Conservation (phyloP, 208 protist species). For the Trypanosoma conorhini region DNA sequence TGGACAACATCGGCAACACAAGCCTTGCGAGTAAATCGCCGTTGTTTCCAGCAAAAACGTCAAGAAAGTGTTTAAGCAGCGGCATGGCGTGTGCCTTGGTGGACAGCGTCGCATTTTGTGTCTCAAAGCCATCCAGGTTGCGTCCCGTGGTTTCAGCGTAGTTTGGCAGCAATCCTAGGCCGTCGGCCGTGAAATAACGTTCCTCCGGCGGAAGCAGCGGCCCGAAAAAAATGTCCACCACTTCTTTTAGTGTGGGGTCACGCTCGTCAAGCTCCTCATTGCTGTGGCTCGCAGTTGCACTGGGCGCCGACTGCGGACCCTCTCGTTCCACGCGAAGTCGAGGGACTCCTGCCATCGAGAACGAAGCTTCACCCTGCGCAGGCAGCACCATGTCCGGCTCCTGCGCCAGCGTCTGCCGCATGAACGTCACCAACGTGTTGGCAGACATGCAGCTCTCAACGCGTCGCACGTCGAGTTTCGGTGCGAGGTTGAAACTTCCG, state of each 20-base stretch:
- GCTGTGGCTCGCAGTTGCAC: background rate
- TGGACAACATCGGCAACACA: constrained; percentile 44
- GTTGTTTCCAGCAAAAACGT: constrained; percentile 32
- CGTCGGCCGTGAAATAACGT: constrained; percentile 44
- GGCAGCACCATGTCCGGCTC: constrained; percentile 22
- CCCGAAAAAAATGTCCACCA: constrained; percentile 29
- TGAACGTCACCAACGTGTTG: constrained; percentile 41
- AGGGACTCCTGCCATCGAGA: background rate
- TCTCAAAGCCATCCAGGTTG: constrained; percentile 25
- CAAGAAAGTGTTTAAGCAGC: constrained; percentile 52
- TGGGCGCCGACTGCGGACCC: background rate
- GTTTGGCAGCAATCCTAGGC: constrained; percentile 53
- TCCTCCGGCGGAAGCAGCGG: constrained; percentile 18
- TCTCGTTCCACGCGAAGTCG: background rate
- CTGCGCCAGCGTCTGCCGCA: constrained; percentile 33
- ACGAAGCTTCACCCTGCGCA: background rate
- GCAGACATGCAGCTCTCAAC: constrained; percentile 60
- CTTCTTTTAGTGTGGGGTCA: constrained; percentile 16
- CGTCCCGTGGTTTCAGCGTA: constrained; percentile 29
- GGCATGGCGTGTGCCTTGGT: constrained; percentile 22
- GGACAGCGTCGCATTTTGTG: constrained; percentile 22
- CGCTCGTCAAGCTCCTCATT: constrained; percentile 1
- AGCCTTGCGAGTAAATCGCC: constrained; percentile 50
- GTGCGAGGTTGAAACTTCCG: constrained; percentile 41
- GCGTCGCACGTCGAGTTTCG: constrained; percentile 60